phyloP scores from a whole-genome alignment of 2,329 filamentous ascomycete species.

The Colletotrichum limetticola region DNA sequence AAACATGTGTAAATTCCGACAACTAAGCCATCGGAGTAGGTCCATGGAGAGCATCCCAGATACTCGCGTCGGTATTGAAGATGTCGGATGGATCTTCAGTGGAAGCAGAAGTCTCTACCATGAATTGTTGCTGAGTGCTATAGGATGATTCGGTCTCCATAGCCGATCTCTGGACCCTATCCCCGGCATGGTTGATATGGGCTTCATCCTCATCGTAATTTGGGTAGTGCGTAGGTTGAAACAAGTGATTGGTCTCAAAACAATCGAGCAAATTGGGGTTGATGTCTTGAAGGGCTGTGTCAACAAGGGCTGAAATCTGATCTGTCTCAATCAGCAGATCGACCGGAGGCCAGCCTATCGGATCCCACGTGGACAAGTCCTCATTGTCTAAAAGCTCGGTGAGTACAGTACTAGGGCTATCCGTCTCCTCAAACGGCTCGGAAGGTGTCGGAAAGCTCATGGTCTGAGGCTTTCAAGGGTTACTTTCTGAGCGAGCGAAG shows the following conservation, averaged over 20 bases:
- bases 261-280: neutral
- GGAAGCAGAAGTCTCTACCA: neutral
- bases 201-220: too few species aligned
- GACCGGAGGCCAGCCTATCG: neutral
- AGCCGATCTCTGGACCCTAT: too few species aligned
- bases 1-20: neutral
- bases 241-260: neutral
- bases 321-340: neutral
- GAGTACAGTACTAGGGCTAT: neutral
- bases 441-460: neutral
- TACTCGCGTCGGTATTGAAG: rapidly evolving
- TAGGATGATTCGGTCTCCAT: too few species aligned
- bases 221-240: too few species aligned
- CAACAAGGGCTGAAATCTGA: neutral
- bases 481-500: too few species aligned
- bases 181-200: too few species aligned
- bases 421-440: neutral
- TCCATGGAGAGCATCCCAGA: too few species aligned
- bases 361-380: neutral
- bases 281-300: neutral
- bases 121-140: neutral
- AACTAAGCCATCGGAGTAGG: slow-evolving; percentile 7
- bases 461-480: neutral
- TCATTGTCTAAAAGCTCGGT: neutral
- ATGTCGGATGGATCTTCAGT: neutral